Evolutionary conservation across 176 grass and related monocot genomes (phyloP), one percentile per base, ranked within the genome.

Genomic region (Carex cristatella): DNA sequence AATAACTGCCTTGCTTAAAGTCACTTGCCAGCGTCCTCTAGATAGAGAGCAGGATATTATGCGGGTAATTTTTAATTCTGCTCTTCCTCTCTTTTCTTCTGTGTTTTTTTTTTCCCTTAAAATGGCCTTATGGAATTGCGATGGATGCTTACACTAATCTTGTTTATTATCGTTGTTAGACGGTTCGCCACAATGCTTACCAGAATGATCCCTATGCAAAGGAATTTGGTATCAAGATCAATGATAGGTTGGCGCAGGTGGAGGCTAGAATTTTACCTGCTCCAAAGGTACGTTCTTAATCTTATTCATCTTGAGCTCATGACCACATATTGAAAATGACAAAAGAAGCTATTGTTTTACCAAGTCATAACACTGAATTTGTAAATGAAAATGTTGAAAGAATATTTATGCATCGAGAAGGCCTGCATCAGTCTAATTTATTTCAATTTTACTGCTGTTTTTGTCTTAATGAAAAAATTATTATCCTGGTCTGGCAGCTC

Each of bases 141-240:
- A 65, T 42, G 60, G 78, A 79, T 62, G 16, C 37, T 84, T 79
- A 53, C 55, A 58, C 31, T 12, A 54, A 83, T 23, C 1, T 73
- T 19, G n/a, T 89, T 74, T 76, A 0, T 79, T 51, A 51, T 60
- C 37, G 9, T 77, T 53, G 14, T n/a, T 75, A 99, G 96, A 95
- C 89, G 80, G 90, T 99, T 73, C 94, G 83, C 58, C 88, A 92
- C 74, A 99, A 99, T 75, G 88, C 93, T 63, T 99, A 99, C 78
- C 78, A 94, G 3, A 76, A 95, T 1, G 96, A 99, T 84, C 96
- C 93, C 65, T 99, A 99, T 70, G 93, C 96, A 14, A 88, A 88
- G 83, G 96, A 98, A 84, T 98, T 98, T 56, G 96, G 93, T 12
- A 98, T 99, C 72, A 99, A 85, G 81, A 99, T 99, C 61, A 93